Percentiles rank a stretch among this genome's conserved stretches.
Evolutionary conservation across 2,329 filamentous ascomycete genomes (phyloP).

Genomic region (Tolypocladium ophioglossoides): DNA sequence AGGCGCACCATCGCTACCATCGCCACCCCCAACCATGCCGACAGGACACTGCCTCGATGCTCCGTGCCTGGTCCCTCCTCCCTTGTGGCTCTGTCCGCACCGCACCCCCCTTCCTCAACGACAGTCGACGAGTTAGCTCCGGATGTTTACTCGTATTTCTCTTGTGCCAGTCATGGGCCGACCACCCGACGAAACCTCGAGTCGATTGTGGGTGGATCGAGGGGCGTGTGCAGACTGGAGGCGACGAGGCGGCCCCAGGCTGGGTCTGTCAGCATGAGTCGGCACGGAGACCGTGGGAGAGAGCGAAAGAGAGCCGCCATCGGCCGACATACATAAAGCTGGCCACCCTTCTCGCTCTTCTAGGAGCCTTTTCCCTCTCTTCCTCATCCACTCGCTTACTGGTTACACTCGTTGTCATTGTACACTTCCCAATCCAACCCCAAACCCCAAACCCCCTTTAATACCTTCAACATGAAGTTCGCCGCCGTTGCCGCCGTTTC

Average conservation of each 20-base stretch:
- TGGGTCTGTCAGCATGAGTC: not conserved
- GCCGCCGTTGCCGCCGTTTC: slow-evolving; percentile 20
- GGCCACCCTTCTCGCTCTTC: slow-evolving; percentile 8
- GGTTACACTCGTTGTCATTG: slow-evolving; percentile 19
- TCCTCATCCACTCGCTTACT: slow-evolving; percentile 20
- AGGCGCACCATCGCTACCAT: too few relatives aligned
- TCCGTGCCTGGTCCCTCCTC: not conserved
- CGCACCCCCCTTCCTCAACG: not conserved
- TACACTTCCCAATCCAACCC: slow-evolving; percentile 3
- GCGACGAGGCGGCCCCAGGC: not conserved
- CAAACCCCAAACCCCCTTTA: not conserved
- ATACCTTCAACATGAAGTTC: slow-evolving; percentile 27
- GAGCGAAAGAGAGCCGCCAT: not conserved
- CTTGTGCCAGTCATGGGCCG: not conserved
- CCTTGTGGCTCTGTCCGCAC: not conserved
- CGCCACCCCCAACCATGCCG: not conserved
- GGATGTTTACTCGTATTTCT: not conserved
- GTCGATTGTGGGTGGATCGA: not conserved
- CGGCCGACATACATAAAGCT: slow-evolving; percentile 19
- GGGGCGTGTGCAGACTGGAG: not conserved
- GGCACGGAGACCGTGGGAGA: not conserved
- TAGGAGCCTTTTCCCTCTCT: not conserved
- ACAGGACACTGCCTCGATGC: not conserved
- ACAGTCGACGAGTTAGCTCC: too few relatives aligned
- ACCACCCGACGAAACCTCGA: not conserved